phyloP scores from a whole-genome alignment of 2,329 filamentous ascomycete genomes.

The Cladosporium sp. region DNA sequence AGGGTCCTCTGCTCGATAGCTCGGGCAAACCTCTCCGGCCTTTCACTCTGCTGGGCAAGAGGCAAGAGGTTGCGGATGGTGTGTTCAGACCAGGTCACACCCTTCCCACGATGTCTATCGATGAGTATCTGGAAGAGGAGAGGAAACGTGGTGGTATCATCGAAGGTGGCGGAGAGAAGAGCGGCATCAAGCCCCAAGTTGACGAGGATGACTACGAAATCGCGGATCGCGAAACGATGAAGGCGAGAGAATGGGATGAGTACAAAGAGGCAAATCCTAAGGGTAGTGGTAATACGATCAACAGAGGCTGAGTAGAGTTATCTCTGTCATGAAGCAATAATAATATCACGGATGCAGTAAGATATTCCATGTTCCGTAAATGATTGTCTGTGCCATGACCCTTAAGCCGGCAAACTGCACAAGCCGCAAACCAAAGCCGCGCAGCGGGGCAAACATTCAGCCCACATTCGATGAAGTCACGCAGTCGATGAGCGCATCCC shows the following conservation, averaged over 20 bases:
- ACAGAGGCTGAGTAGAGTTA: conserved; percentile 57
- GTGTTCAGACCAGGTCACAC: conserved; percentile 92
- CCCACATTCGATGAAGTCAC: conserved; percentile 2
- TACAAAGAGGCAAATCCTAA: conserved; percentile 85
- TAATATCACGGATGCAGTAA: too few relatives aligned
- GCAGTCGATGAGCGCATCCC: not conserved
- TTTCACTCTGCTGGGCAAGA: conserved; percentile 73
- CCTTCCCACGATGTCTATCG: conserved; percentile 94
- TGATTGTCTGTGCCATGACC: not conserved
- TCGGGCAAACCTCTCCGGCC: conserved; percentile 83
- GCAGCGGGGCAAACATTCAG: not conserved
- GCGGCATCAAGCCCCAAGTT: conserved; percentile 62
- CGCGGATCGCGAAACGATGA: conserved; percentile 85
- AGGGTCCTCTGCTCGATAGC: conserved; percentile 66
- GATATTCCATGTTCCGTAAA: too few relatives aligned
- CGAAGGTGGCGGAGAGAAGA: conserved; percentile 79
- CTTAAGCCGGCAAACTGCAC: not conserved
- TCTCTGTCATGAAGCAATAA: not conserved
- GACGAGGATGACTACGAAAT: conserved; percentile 91
- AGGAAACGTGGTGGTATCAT: conserved; percentile 78
- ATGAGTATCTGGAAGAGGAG: conserved; percentile 96
- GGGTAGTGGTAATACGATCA: conserved; percentile 77
- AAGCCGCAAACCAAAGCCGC: not conserved
- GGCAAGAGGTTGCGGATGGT: conserved; percentile 69
- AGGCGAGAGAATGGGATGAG: conserved; percentile 93